These are phyloP conservation scores for Penicillium concentricum DNA, from an alignment of 2,329 filamentous ascomycete species.

Conservation along the genomic window DNA sequence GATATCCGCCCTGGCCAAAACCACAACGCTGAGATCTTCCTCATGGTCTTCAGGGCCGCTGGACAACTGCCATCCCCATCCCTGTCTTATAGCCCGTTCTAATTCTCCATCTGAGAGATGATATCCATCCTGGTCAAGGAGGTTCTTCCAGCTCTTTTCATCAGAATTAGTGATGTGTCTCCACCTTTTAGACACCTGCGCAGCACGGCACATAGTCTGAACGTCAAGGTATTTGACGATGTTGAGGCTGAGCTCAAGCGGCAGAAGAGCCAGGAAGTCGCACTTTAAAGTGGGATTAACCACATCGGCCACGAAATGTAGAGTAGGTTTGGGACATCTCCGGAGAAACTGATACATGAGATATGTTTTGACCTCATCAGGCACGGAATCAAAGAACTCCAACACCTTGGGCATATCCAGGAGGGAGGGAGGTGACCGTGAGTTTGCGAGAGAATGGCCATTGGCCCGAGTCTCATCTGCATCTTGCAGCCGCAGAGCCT, in stretches of 20 bases:
- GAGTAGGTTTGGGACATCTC: constrained; percentile 79
- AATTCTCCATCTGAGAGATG: constrained; percentile 76
- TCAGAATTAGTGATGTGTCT: constrained; percentile 86
- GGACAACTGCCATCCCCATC: constrained; percentile 97
- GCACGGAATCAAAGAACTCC: constrained; percentile 87
- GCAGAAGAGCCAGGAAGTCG: constrained; percentile 82
- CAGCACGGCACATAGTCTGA: constrained; percentile 81
- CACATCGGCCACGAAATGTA: constrained; percentile 84
- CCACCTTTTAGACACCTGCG: constrained; percentile 94
- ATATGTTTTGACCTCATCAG: constrained; percentile 87
- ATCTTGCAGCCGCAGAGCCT: constrained; percentile 20
- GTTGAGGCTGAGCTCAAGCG: constrained; percentile 81
- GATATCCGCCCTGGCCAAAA: constrained; percentile 40
- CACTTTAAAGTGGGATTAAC: constrained; percentile 94
- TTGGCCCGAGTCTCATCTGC: constrained; percentile 11
- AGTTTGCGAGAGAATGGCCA: constrained; percentile 17
- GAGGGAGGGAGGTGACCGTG: constrained; percentile 46
- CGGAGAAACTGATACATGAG: constrained; percentile 95
- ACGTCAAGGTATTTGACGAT: constrained; percentile 84
- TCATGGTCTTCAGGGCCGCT: constrained; percentile 73
- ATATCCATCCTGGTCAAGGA: constrained; percentile 83
- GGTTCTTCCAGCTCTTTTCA: constrained; percentile 92
- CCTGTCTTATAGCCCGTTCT: constrained; percentile 79
- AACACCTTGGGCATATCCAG: constrained; percentile 84
- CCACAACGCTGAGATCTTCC: constrained; percentile 67